Base-by-base conservation (phyloP, 75 land plant genomes). In the Sequoiadendron giganteum region DNA sequence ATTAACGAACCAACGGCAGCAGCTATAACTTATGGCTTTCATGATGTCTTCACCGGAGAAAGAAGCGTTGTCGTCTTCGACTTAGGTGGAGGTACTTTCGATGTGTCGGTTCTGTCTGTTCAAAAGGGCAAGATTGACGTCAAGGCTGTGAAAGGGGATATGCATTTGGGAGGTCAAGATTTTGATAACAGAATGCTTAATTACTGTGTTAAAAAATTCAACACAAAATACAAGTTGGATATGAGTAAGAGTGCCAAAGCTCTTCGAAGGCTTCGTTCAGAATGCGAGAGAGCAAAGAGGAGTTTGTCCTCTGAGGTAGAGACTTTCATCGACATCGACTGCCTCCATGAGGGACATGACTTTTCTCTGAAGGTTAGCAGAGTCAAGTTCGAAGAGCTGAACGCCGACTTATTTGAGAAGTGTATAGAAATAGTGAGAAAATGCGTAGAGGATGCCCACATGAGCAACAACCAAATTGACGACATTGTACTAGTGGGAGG, bases 401-500 rank as follows among this genome's bases (percentile, higher is more conserved):
- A 56, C 89, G 81, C 88, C 90, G 90, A 90, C 40, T 16, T 90
- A 8, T 90, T 52, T 90, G 15, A 90, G 72, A 88, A 90, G 86
- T 90, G 90, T 65, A 90, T 90, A 90, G 90, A 90, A 34, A 87
- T 86, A 5, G 84, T 89, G 9, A 90, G 76, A 85, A 48, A 89
- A 54, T 89, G 90, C 28, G 40, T 89, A 10, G 0, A 70, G 47
- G 90, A 90, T 76, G 90, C 90, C 42, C 55, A 52, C 15, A 83
- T 90, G 90, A 90, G 55, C 86, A 90, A 90, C n/a, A 77, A 68
- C 6, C n/a, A 68, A 21, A 85, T 92, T 61, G n/a, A 92, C 49
- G 91, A 93, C 21, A 88, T 93, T 52, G 89, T 93, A 10, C 86
- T 93, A n/a, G 92, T 91, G 70, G 93, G 93, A 13, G 45, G 94